These are phyloP conservation scores for Bacidia rubella DNA, from an alignment of 495 filamentous ascomycete species.

Conservation along the genomic window DNA sequence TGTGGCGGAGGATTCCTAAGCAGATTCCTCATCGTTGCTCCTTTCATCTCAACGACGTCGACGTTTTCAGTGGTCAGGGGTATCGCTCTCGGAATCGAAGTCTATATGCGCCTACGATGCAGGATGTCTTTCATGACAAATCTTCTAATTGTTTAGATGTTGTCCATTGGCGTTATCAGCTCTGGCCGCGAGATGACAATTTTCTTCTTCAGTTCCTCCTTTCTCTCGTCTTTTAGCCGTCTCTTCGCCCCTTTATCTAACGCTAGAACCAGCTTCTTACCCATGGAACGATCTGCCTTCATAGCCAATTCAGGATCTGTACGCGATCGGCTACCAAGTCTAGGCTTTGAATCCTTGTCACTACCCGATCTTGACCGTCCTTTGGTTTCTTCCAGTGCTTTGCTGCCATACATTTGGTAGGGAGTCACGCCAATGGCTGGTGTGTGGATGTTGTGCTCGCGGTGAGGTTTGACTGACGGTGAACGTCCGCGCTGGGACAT, in stretches of 20 bases:
- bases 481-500: not conserved
- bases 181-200: conserved; percentile 27
- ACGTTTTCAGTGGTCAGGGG: no score
- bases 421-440: not conserved
- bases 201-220: conserved; percentile 29
- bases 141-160: no score
- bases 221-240: conserved; percentile 26
- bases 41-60: not conserved
- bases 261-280: not conserved
- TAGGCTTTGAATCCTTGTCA: not conserved
- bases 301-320: not conserved
- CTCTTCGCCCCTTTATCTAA: not conserved
- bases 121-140: no score
- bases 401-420: not conserved
- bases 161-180: not conserved
- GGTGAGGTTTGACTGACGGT: not conserved
- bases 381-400: not conserved
- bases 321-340: not conserved
- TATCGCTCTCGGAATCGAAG: no score
- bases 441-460: not conserved
- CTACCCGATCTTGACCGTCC: not conserved
- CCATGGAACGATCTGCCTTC: not conserved
- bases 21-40: not conserved
- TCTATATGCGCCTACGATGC: no score
- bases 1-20: not conserved